phyloP scores from a whole-genome alignment of 768 basidiomycete species.

The Terana coerulea region DNA sequence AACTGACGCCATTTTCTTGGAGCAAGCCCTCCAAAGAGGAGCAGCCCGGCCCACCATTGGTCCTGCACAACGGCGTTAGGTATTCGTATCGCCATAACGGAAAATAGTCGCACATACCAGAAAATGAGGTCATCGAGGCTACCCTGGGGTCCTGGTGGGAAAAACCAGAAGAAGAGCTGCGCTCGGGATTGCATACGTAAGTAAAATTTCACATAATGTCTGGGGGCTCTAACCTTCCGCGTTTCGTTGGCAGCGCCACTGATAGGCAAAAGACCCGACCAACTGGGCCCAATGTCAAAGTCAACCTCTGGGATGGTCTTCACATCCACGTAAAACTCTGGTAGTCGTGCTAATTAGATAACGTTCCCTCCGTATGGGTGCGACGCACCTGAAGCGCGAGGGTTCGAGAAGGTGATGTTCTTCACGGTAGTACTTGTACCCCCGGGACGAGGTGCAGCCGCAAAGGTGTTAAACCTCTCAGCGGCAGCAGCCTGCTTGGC shows the following conservation, averaged over 20 bases:
- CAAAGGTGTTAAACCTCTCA: constrained; percentile 30
- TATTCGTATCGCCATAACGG: background rate
- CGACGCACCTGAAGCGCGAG: constrained; percentile 19
- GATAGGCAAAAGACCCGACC: constrained; percentile 73
- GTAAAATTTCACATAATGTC: background rate
- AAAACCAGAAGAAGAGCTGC: constrained; percentile 83
- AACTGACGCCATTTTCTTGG: constrained; percentile 69
- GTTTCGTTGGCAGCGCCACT: constrained; percentile 58
- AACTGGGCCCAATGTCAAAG: constrained; percentile 73
- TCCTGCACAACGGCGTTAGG: constrained; percentile 39
- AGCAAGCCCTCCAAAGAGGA: constrained; percentile 68
- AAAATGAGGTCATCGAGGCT: constrained; percentile 72
- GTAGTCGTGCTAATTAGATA: background rate
- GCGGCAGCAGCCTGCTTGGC: constrained; percentile 46
- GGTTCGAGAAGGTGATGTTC: constrained; percentile 71
- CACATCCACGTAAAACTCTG: constrained; percentile 73
- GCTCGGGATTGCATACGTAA: background rate
- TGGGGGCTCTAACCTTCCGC: constrained; percentile 46
- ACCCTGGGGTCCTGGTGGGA: constrained; percentile 72
- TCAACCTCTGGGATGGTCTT: constrained; percentile 60
- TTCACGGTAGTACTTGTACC: constrained; percentile 32
- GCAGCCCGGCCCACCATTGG: constrained; percentile 79
- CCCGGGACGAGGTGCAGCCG: constrained; percentile 10
- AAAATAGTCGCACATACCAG: constrained; percentile 43
- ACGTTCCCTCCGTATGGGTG: background rate